These are phyloP conservation scores for Anthoceros angustus DNA, from an alignment of 225 moss, liverwort and hornwort genomes.

Conservation along the genomic window DNA sequence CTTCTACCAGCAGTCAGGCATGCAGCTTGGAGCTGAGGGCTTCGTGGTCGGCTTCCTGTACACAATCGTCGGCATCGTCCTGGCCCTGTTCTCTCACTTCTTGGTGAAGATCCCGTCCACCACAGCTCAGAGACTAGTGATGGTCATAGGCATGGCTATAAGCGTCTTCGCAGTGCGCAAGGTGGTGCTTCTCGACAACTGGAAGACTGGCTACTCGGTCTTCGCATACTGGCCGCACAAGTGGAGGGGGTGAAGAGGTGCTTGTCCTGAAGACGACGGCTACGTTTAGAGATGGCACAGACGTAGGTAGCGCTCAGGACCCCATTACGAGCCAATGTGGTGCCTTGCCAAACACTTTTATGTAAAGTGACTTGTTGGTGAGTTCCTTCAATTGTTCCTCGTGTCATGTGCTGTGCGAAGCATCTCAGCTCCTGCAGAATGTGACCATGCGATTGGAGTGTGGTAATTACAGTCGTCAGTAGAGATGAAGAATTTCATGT, in stretches of 20 bases:
- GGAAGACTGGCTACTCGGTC: slow-evolving; percentile 94
- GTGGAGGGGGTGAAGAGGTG: slow-evolving; percentile 25
- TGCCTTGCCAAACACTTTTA: too few species aligned
- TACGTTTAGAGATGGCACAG: too few species aligned
- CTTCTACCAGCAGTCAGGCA: slow-evolving; percentile 84
- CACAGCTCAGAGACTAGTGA: slow-evolving; percentile 44
- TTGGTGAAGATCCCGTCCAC: slow-evolving; percentile 52
- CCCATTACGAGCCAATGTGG: too few species aligned
- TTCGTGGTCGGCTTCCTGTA: slow-evolving; percentile 89
- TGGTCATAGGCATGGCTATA: slow-evolving; percentile 46
- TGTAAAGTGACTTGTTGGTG: too few species aligned
- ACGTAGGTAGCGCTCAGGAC: too few species aligned
- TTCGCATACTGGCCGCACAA: slow-evolving; percentile 82
- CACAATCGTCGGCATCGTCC: slow-evolving; percentile 56
- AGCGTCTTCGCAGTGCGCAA: slow-evolving; percentile 68
- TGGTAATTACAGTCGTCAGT: too few species aligned
- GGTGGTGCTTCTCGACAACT: slow-evolving; percentile 76
- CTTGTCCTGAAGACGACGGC: too few species aligned
- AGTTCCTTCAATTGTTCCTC: too few species aligned
- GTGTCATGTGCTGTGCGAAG: too few species aligned
- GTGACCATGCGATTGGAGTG: too few species aligned
- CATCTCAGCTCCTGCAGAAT: too few species aligned
- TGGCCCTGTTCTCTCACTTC: slow-evolving; percentile 67
- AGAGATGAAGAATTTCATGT: too few species aligned
- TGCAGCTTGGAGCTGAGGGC: slow-evolving; percentile 94